Percentiles rank a stretch among this genome's conserved stretches.
Conservation (phyloP, 768 basidiomycete species). For the Hirschioporus abietinus region DNA sequence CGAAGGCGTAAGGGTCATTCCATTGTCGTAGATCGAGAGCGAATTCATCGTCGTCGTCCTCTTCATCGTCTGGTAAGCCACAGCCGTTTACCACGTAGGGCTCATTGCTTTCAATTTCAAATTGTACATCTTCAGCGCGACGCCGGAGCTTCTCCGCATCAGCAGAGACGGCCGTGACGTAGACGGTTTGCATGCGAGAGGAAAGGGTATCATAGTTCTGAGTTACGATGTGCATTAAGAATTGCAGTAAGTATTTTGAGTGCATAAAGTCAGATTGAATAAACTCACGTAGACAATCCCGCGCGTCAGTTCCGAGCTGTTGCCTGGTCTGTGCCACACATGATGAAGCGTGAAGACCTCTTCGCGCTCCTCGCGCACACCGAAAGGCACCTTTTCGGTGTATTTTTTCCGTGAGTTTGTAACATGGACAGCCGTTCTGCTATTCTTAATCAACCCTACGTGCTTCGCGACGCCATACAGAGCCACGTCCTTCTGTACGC, state of each 20-base stretch:
- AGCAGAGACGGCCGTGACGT: not conserved
- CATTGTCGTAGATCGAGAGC: not conserved
- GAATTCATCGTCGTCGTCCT: slow-evolving; percentile 3
- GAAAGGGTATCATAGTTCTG: not conserved
- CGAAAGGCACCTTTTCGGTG: not conserved
- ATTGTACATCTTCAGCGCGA: not conserved
- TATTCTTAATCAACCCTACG: slow-evolving; percentile 50
- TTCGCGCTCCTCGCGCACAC: not conserved
- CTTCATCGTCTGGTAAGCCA: slow-evolving; percentile 1
- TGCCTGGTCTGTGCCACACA: not conserved
- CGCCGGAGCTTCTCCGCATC: not conserved
- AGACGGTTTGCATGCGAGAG: not conserved
- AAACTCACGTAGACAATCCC: not conserved
- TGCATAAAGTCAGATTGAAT: not conserved
- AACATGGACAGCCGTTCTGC: slow-evolving; percentile 42
- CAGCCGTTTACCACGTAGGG: not conserved
- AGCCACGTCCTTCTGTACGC: slow-evolving; percentile 44
- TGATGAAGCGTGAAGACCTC: not conserved
- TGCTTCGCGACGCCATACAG: slow-evolving; percentile 31
- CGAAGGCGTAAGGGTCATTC: slow-evolving; percentile 1
- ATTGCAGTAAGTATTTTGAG: not conserved
- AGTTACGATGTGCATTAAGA: not conserved
- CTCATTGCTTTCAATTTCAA: not conserved
- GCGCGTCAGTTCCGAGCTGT: not conserved
- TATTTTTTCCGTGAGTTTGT: slow-evolving; percentile 41